Percentiles rank a stretch among this genome's conserved stretches.
phyloP scores from a whole-genome alignment of 306 rosid genomes.

The Quercus gilva region DNA sequence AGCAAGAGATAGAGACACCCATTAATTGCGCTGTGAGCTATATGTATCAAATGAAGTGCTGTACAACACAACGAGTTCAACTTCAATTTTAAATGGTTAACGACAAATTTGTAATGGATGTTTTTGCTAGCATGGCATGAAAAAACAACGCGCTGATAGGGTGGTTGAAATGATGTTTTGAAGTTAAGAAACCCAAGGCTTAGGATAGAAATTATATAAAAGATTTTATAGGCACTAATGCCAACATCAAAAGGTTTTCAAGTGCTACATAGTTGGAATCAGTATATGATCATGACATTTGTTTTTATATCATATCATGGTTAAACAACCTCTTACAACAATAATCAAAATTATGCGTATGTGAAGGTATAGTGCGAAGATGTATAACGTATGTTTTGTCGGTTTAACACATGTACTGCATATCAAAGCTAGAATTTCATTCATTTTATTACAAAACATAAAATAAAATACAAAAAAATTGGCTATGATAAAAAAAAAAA shows the following conservation, averaged over 20 bases:
- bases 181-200: constrained; percentile 40
- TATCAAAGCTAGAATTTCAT: no score
- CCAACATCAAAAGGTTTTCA: background rate
- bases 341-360: background rate
- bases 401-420: no score
- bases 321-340: no score
- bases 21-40: background rate
- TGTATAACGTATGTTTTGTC: no score
- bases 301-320: no score
- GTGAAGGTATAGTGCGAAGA: background rate
- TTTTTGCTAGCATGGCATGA: background rate
- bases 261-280: background rate
- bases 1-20: background rate
- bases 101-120: background rate
- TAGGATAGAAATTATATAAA: constrained; percentile 1
- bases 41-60: background rate
- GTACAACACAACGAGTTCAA: background rate
- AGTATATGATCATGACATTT: no score
- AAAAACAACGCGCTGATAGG: background rate
- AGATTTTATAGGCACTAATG: background rate
- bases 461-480: no score
- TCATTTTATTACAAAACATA: no score
- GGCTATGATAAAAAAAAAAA: no score
- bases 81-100: background rate
- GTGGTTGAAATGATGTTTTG: constrained; percentile 38